Evolutionary conservation across 1,284 basidiomycete genomes (phyloP).

Genomic region (Cryptococcus depauperatus): DNA sequence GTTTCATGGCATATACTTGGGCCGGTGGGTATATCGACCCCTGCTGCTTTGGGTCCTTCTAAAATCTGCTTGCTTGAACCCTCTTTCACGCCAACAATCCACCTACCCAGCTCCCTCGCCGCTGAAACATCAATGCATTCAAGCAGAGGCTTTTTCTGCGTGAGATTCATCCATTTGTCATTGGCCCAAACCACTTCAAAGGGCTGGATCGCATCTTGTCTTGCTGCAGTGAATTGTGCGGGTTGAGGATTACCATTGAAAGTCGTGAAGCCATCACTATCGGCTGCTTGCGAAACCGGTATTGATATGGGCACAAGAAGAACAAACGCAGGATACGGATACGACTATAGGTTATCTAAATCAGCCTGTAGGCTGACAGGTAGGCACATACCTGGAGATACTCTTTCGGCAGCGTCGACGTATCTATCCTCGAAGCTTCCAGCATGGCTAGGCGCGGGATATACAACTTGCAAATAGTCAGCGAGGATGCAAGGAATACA

Average conservation of each 20-base stretch:
- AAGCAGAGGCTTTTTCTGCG: constrained; percentile 17
- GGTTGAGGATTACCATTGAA: constrained; percentile 5
- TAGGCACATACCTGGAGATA: too few species aligned
- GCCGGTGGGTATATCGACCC: background rate
- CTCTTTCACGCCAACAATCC: constrained; percentile 23
- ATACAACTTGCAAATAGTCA: too few species aligned
- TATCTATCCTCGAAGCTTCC: too few species aligned
- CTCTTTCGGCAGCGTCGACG: too few species aligned
- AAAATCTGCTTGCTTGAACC: background rate
- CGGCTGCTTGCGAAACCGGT: constrained; percentile 8
- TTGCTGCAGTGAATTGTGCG: constrained; percentile 18
- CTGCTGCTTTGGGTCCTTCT: background rate
- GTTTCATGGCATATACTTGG: background rate
- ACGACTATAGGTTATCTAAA: constrained; percentile 27
- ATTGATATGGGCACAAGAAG: constrained; percentile 26
- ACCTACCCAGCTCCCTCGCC: constrained; percentile 27
- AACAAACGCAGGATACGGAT: constrained; percentile 38
- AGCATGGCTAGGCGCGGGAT: too few species aligned
- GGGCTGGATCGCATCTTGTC: constrained; percentile 14
- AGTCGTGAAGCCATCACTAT: constrained; percentile 9
- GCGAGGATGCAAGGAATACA: too few species aligned
- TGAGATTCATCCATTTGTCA: constrained; percentile 24
- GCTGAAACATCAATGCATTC: constrained; percentile 28
- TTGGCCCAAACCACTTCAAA: constrained; percentile 33
- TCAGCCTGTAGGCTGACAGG: too few species aligned